Evolutionary conservation across 371 early-diverging fungal genomes (phyloP), one percentile per base, ranked within the genome.

Genomic region (Chytridium lagenaria): DNA sequence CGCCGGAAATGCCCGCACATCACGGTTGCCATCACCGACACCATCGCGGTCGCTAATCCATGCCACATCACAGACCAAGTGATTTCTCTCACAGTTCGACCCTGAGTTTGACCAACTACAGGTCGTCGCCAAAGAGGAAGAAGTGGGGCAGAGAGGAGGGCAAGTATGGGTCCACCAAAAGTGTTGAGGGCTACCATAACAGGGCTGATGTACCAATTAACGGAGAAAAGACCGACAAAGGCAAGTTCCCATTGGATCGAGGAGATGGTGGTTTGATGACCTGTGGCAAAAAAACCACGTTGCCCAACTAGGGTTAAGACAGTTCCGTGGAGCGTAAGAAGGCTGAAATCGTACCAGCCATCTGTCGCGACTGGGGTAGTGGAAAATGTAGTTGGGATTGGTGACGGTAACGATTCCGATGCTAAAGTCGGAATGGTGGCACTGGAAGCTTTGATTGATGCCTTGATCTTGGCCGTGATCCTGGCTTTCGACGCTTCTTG

Each of bases 201-300:
- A 23, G 92, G 93, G 16, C 92, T 90, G 15, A 92, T 78, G 15
- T 89, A 78, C 72, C 87, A 90, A 69, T 90, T 88, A 81, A 92
- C 86, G 1, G 74, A 50, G 19, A 83, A 80, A 40, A 96, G 83
- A 0, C 97, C 98, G 59, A 95, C 83, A 80, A 95, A 94, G 0
- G 92, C 95, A 0, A 92, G 86, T 34, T 90, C 88, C 95, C 95
- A 97, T 64, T 95, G 95, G 31, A 97, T 87, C n/a, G 94, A 90
- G 1, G 93, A 86, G 50, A 96, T 83, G 0, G 93, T 93, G 55
- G 90, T 89, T 79, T 98, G 98, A 77, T 98, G 97, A 3, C 94
- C 95, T 0, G 97, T 94, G 3, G 90, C 84, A 80, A 95, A 97
- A 77, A 92, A 97, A n/a, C 85, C 79, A 39, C 88, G 89, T 33